Percentiles rank a stretch among this genome's conserved stretches.
These are phyloP conservation scores for Cicer yamashitae DNA, from an alignment of 306 rosid genomes.

Conservation along the genomic window DNA sequence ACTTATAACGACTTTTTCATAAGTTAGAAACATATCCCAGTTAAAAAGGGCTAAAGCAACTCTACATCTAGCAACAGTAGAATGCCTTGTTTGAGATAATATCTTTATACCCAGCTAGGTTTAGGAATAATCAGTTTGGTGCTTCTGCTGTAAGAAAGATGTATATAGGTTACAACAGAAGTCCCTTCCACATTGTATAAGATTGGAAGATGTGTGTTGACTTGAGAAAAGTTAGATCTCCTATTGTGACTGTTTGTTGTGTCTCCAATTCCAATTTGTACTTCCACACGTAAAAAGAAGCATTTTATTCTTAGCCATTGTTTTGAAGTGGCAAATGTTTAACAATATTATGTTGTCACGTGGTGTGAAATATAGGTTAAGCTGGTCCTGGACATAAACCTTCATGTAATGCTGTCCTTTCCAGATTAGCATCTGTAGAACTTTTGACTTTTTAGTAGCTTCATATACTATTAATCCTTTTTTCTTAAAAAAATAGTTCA, in stretches of 20 bases:
- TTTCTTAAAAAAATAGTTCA: not conserved
- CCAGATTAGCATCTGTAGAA: slow-evolving; percentile 26
- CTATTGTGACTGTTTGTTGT: slow-evolving; percentile 13
- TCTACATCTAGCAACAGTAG: slow-evolving; percentile 21
- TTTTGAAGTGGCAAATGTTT: slow-evolving; percentile 11
- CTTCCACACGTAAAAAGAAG: not conserved
- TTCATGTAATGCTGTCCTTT: not conserved
- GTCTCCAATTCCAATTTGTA: not conserved
- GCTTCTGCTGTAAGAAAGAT: not conserved
- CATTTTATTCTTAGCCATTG: slow-evolving; percentile 7
- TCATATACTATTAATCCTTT: not conserved
- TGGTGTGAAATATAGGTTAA: slow-evolving; percentile 8
- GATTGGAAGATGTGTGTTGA: slow-evolving; percentile 6
- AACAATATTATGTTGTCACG: not conserved
- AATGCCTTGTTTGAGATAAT: slow-evolving; percentile 28
- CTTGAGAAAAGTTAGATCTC: slow-evolving; percentile 15
- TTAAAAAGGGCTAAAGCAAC: not conserved
- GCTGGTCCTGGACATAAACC: slow-evolving; percentile 21
- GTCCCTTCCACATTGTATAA: slow-evolving; percentile 23
- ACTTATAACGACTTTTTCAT: not conserved
- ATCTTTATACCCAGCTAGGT: slow-evolving; percentile 6
- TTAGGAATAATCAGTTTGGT: slow-evolving; percentile 15
- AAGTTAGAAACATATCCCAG: slow-evolving; percentile 17
- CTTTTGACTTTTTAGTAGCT: slow-evolving; percentile 18
- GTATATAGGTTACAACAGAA: slow-evolving; percentile 6